These are phyloP conservation scores for Galeopsis tetrahit DNA, from an alignment of 257 asterid species.

Conservation along the genomic window DNA sequence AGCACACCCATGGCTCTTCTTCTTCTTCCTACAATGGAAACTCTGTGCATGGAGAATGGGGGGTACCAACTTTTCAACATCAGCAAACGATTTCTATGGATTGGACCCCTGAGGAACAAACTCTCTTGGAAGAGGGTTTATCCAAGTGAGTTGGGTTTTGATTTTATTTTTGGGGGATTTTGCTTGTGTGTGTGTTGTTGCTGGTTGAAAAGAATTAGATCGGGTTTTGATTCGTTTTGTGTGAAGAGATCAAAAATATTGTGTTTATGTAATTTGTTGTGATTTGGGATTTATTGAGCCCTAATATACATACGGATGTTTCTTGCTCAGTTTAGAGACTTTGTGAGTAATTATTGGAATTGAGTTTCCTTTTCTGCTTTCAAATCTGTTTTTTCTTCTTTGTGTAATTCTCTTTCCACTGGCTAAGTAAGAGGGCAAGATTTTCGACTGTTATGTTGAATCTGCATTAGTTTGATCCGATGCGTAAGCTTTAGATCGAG, in stretches of 20 bases:
- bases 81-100: conserved; percentile 82
- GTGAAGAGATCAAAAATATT: conserved; percentile 3
- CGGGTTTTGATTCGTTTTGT: conserved; percentile 11
- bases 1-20: conserved; percentile 38
- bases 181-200: background rate
- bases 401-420: background rate
- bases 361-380: conserved; percentile 30
- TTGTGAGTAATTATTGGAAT: conserved; percentile 14
- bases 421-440: background rate
- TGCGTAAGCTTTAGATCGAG: conserved; percentile 35
- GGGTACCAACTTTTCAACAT: conserved; percentile 71
- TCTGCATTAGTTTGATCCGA: conserved; percentile 39
- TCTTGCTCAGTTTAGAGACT: conserved; percentile 12
- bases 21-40: conserved; percentile 44
- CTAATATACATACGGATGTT: conserved; percentile 18
- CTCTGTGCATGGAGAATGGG: conserved; percentile 63
- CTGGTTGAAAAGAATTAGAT: background rate
- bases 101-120: conserved; percentile 89
- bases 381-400: conserved; percentile 13
- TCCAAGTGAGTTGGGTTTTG: conserved; percentile 50
- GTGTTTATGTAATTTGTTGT: conserved; percentile 19
- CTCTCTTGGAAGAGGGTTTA: conserved; percentile 67
- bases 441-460: conserved; percentile 11
- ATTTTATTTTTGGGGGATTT: background rate
- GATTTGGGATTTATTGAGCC: background rate